Evolutionary conservation across 176 grass and related monocot genomes (phyloP).

Genomic region (Paspalum notatum): DNA sequence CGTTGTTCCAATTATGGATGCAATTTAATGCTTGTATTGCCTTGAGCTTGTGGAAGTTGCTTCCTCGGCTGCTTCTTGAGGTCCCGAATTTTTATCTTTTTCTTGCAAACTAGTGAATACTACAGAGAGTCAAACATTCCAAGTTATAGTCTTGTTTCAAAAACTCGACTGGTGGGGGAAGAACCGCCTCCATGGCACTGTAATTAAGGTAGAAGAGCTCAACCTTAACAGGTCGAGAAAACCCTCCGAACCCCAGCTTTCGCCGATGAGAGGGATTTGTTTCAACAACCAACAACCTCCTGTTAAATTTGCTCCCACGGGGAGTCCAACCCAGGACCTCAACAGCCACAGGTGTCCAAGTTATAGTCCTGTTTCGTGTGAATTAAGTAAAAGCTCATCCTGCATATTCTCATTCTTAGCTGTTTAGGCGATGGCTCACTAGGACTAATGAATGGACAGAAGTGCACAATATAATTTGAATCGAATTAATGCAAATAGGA

Average conservation of each 20-base stretch:
- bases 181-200: too few species aligned
- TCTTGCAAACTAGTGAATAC: background rate
- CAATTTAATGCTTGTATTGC: background rate
- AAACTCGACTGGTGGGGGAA: too few species aligned
- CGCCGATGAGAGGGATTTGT: too few species aligned
- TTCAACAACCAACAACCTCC: too few species aligned
- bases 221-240: too few species aligned
- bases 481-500: background rate
- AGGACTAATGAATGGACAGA: background rate
- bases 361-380: background rate
- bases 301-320: too few species aligned
- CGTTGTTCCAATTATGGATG: background rate
- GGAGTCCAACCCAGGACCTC: too few species aligned
- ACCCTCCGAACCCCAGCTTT: too few species aligned
- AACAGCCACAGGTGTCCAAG: too few species aligned
- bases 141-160: too few species aligned
- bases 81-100: background rate
- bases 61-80: background rate
- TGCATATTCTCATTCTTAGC: constrained; percentile 2
- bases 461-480: background rate
- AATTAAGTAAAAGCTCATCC: background rate
- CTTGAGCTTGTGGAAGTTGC: background rate
- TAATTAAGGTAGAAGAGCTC: too few species aligned
- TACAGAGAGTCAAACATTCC: background rate
- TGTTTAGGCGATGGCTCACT: background rate